A percentile compares a stretch with the other conserved stretches of the same genome.
Evolutionary conservation across 2,329 filamentous ascomycete genomes (phyloP).

Genomic region (Trichoderma atrobrunneum): DNA sequence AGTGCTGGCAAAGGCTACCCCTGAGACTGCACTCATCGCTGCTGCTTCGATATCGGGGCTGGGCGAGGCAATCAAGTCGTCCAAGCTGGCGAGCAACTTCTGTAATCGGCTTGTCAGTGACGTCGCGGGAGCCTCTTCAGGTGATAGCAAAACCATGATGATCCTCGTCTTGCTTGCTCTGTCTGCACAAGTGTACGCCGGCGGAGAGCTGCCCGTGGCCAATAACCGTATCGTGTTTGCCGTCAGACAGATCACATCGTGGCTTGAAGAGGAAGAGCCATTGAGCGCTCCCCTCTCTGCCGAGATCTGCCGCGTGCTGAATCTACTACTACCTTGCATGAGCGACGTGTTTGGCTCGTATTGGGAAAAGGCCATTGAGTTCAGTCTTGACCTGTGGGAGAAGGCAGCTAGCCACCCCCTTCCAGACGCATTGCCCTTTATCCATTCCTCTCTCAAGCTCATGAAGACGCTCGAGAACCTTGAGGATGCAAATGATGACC

Average conservation of each 20-base stretch:
- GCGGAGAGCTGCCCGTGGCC: slow-evolving; percentile 53
- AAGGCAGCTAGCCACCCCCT: slow-evolving; percentile 41
- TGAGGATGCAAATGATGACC: slow-evolving; percentile 78
- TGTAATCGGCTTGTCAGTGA: slow-evolving; percentile 62
- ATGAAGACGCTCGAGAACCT: slow-evolving; percentile 61
- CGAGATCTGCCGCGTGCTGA: slow-evolving; percentile 55
- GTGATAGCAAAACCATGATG: slow-evolving; percentile 44
- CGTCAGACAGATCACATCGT: slow-evolving; percentile 72
- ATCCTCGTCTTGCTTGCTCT: slow-evolving; percentile 55
- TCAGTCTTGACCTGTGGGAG: slow-evolving; percentile 58
- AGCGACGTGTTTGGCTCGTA: slow-evolving; percentile 83
- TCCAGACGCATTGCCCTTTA: slow-evolving; percentile 56
- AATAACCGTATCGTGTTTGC: slow-evolving; percentile 77
- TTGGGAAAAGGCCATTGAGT: slow-evolving; percentile 67
- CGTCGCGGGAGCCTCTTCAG: slow-evolving; percentile 47
- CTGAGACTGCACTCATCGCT: slow-evolving; percentile 47
- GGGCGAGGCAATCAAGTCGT: slow-evolving; percentile 48
- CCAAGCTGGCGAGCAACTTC: slow-evolving; percentile 50
- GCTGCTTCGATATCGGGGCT: slow-evolving; percentile 52
- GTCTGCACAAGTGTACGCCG: slow-evolving; percentile 50
- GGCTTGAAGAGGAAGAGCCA: slow-evolving; percentile 55
- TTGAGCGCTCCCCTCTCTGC: slow-evolving; percentile 45
- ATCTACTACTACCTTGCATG: slow-evolving; percentile 67
- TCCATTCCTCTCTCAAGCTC: slow-evolving; percentile 72
- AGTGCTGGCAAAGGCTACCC: slow-evolving; percentile 46